These are phyloP conservation scores for Hura crepitans DNA, from an alignment of 441 rosid species.

Conservation along the genomic window DNA sequence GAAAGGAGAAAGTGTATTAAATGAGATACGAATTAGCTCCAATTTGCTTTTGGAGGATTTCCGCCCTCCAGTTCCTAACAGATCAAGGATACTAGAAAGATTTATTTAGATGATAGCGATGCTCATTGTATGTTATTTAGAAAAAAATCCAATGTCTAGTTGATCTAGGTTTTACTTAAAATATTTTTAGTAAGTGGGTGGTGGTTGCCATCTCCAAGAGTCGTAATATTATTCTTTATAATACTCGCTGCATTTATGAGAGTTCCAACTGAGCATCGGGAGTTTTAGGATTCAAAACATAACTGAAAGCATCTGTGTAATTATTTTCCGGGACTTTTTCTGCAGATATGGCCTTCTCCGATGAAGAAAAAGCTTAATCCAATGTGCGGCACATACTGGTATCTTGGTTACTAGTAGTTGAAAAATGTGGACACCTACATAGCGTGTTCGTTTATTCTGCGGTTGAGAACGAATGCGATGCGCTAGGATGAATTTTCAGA, in stretches of 20 bases:
- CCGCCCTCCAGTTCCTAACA: conserved; percentile 51
- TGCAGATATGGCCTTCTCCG: too few relatives aligned
- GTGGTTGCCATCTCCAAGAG: conserved; percentile 12
- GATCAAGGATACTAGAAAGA: conserved; percentile 67
- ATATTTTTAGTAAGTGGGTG: conserved; percentile 26
- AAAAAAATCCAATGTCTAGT: conserved; percentile 20
- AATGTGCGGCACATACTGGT: too few relatives aligned
- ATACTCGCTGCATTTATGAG: conserved; percentile 26
- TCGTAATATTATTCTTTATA: conserved; percentile 25
- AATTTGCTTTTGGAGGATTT: conserved; percentile 70
- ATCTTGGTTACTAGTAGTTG: too few relatives aligned
- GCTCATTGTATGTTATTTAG: conserved; percentile 37
- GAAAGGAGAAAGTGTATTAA: conserved; percentile 55
- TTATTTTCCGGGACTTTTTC: too few relatives aligned
- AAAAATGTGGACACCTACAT: too few relatives aligned
- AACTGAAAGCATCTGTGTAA: too few relatives aligned
- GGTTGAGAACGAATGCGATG: too few relatives aligned
- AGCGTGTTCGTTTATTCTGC: too few relatives aligned
- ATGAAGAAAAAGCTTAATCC: too few relatives aligned
- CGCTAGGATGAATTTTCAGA: too few relatives aligned
- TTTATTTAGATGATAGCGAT: conserved; percentile 55
- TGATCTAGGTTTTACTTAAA: conserved; percentile 25
- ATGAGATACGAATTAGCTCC: conserved; percentile 51
- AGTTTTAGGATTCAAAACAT: neutral
- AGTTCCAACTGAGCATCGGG: conserved; percentile 29